Base-by-base conservation (phyloP, 1,139 yeast genomes). In the Yamadazyma sp. region DNA sequence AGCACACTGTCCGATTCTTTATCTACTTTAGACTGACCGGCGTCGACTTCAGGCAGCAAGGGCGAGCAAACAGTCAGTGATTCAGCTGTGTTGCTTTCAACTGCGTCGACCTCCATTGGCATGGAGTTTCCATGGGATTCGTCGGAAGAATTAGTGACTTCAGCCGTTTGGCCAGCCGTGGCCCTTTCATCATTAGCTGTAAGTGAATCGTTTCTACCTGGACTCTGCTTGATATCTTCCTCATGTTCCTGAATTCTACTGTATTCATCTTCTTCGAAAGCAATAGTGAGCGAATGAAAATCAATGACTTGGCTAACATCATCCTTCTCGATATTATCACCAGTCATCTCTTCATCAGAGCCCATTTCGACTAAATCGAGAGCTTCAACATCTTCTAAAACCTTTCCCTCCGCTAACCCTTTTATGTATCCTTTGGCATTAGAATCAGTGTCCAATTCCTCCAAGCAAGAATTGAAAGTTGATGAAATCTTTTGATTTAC, bases 361-460 rank as follows among this genome's bases (percentile, higher is more conserved):
- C 40, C 45, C 45, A 39, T 50, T 6, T 62, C 68, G 46, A 70
- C 76, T 43, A 71, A 60, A 35, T 68, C 73, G 47, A 71, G 71
- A 8, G 70, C 74, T 41, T 67, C 76, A 8, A 29, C n/a, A 38
- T 67, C 74, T 37, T 58, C 57, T 9, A 12, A 15, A 18, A 3
- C 22, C 3, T 10, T n/a, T 11, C 23, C 23, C 3, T 29, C 16
- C 3, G 12, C 23, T 12, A 29, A 16, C 10, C 12, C 18, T 10
- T 15, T 18, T 14, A 38, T 34, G 31, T 23, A 23, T 4, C 7
- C 2, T 14, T 32, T 32, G 23, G 33, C 32, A 3, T 35, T 26
- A 2, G 33, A 24, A 10, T 33, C 35, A 13, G n/a, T n/a, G n/a
- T n/a, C n/a, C n/a, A 35, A 39, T 7, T 9, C 18, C 9, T 29